Percentiles rank a stretch among this genome's conserved stretches.
These are phyloP conservation scores for Cyclaneusma minus DNA, from an alignment of 2,329 filamentous ascomycete species.

Conservation along the genomic window DNA sequence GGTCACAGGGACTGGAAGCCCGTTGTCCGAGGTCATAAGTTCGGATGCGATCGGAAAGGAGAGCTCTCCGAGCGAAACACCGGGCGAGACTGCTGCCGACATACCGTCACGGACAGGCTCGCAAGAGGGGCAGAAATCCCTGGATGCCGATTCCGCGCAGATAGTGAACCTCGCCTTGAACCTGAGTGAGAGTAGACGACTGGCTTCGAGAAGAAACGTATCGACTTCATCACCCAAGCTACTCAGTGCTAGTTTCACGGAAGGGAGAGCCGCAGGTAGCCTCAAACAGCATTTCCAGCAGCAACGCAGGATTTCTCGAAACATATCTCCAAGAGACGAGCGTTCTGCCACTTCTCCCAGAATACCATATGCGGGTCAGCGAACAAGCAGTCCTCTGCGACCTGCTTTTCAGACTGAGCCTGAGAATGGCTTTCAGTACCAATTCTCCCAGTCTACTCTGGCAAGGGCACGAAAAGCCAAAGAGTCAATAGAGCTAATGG, in stretches of 20 bases:
- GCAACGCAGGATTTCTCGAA: constrained; percentile 47
- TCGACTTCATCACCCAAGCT: constrained; percentile 30
- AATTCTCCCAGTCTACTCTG: constrained; percentile 67
- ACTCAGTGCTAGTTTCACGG: constrained; percentile 22
- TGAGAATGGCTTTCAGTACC: constrained; percentile 38
- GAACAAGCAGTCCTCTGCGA: constrained; percentile 29
- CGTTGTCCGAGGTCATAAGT: no score
- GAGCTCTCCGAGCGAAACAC: no score
- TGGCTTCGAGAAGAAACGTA: constrained; percentile 41
- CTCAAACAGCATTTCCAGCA: constrained; percentile 57
- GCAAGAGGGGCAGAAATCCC: constrained; percentile 14
- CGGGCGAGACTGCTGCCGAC: constrained; percentile 1
- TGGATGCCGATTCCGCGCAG: constrained; percentile 68
- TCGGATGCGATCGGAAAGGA: no score
- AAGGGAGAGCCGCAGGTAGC: constrained; percentile 36
- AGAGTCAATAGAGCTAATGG: constrained; percentile 69
- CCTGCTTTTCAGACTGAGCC: constrained; percentile 26
- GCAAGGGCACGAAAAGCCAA: constrained; percentile 73
- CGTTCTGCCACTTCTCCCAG: constrained; percentile 20
- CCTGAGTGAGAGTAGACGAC: constrained; percentile 64
- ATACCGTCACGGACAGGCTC: constrained; percentile 2
- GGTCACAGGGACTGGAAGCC: no score
- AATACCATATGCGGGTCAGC: constrained; percentile 22
- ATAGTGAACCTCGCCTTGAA: constrained; percentile 89
- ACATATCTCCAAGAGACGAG: constrained; percentile 36